Evolutionary conservation across 352 stramenopile species (phyloP).

Genomic region (Peronospora destructor): DNA sequence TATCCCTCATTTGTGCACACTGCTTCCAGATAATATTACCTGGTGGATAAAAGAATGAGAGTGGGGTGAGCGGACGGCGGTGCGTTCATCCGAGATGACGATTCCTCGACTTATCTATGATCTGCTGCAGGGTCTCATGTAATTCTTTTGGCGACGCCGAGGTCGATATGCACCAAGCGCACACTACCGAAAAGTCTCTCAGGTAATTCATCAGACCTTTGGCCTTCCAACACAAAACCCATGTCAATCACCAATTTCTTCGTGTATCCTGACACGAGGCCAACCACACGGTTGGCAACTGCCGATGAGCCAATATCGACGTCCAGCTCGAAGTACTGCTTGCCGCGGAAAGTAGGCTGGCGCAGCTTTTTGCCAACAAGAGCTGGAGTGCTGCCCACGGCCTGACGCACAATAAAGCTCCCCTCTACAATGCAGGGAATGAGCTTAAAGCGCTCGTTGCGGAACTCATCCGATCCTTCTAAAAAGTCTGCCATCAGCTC

Average conservation of each 20-base stretch:
- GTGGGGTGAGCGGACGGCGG: background rate
- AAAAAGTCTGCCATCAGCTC: conserved; percentile 74
- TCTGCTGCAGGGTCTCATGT: conserved; percentile 17
- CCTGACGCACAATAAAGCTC: conserved; percentile 74
- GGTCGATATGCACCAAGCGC: conserved; percentile 59
- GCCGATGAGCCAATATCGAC: conserved; percentile 67
- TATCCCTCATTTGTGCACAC: no score
- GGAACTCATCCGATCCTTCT: conserved; percentile 67
- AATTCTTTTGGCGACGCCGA: conserved; percentile 38
- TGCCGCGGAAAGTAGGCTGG: conserved; percentile 50
- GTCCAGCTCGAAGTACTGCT: conserved; percentile 73
- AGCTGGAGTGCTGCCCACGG: conserved; percentile 59
- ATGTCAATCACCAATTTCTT: conserved; percentile 84
- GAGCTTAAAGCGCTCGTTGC: conserved; percentile 76
- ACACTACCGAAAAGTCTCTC: conserved; percentile 61
- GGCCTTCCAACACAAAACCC: conserved; percentile 65
- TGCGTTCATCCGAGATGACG: conserved; percentile 11
- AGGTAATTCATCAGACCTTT: conserved; percentile 55
- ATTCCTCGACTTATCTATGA: conserved; percentile 22
- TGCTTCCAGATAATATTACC: background rate
- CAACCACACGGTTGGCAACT: conserved; percentile 69
- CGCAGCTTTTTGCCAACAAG: conserved; percentile 75
- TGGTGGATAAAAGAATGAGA: background rate
- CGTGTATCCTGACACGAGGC: conserved; percentile 59
- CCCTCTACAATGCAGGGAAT: conserved; percentile 78